Evolutionary conservation across 768 basidiomycete species (phyloP), one percentile per base, ranked within the genome.

Genomic region (Scleroderma bovista): DNA sequence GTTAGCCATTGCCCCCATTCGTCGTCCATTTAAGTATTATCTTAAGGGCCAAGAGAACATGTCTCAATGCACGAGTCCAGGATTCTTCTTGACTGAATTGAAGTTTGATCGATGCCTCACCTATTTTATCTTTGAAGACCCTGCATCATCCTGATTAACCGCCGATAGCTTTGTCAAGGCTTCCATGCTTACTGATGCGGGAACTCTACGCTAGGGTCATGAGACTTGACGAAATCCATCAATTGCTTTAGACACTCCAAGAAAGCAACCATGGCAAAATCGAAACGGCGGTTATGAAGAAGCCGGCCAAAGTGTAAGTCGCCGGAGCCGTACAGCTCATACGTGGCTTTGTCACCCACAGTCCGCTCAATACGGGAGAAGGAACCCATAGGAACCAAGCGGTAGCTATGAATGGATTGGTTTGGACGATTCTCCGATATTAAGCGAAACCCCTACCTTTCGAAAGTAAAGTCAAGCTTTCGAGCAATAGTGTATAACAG

Each of bases 1-100:
- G 40, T 74, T 59, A 88, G 8, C 82, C 81, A 57, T 83, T 86
- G 33, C 75, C 76, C 23, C 86, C 86, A 58, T 82, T 89, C 1
- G 88, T 91, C 5, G 84, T 79, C 87, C 88, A 91, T 62, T 90
- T 90, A 44, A 94, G 73, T 43, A 91, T 79, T 51, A 92, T 86
- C 71, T 93, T 93, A 36, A 94, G 75, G 17, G 89, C 91, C 19
- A 93, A 76, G 50, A 96, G 74, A 51, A 98, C 90, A 59, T 96
- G 93, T 29, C 92, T 79, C 60, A 98, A 72, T 4, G 93, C 91
- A 51, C 91, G 82, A 20, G 95, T 97, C 95, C 95, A 99, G 0
- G 83, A 76, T 61, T 99, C 95, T 63, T 99, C 95, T 59, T 92
- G 90, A 57, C 87, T 88, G 66, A 96, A 95, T 61, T 94, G 93